Conservation (phyloP, 108 stramenopile genomes). For the Fragilaria crotonensis region DNA sequence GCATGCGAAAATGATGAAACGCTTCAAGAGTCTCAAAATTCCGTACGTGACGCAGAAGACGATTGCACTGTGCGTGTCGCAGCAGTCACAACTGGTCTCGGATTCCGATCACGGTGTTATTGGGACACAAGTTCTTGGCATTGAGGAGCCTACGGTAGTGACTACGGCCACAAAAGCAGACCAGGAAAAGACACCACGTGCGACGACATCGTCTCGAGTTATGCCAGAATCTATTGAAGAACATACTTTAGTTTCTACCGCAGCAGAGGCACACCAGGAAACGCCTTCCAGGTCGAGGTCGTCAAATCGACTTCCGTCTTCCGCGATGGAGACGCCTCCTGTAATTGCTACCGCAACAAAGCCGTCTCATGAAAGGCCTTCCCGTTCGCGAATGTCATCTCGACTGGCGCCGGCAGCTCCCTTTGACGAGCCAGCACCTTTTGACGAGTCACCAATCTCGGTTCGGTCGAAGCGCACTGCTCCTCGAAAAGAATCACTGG, state of each 20-base stretch:
- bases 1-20: not conserved
- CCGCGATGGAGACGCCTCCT: not conserved
- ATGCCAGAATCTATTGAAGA: not conserved
- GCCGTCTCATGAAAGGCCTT: not conserved
- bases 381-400: not conserved
- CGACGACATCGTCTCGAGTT: not conserved
- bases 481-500: not conserved
- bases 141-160: not conserved
- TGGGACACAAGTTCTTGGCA: not conserved
- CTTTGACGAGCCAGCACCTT: not conserved
- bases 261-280: not conserved
- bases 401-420: not conserved
- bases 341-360: not conserved
- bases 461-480: not conserved
- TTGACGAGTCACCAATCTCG: not conserved
- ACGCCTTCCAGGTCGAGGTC: not conserved
- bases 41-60: not conserved
- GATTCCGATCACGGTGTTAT: not conserved
- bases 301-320: too few relatives aligned
- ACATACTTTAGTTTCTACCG: too few relatives aligned
- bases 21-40: not conserved
- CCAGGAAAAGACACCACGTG: not conserved
- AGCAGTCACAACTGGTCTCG: not conserved
- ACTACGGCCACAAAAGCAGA: not conserved
- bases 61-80: not conserved